Percentiles rank a stretch among this genome's conserved stretches.
Conservation (phyloP, 2,329 filamentous ascomycete genomes). For the Hymenoscyphus salicellus region DNA sequence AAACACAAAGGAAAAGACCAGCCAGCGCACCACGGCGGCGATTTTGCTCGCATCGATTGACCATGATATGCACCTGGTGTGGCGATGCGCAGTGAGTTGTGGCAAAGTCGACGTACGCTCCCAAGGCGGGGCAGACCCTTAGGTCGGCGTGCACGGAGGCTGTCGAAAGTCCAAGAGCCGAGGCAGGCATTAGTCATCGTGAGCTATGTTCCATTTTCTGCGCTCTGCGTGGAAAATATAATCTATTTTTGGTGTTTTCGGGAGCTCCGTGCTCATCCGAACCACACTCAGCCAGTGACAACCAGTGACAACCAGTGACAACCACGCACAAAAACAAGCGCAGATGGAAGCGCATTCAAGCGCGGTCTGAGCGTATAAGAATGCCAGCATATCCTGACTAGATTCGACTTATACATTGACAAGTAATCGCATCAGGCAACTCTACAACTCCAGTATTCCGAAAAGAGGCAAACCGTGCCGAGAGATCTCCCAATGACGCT, state of each 20-base stretch:
- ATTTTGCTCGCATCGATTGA: not conserved
- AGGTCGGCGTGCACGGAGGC: no score
- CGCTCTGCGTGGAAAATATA: not conserved
- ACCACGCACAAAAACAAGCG: not conserved
- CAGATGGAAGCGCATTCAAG: not conserved
- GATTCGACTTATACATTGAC: not conserved
- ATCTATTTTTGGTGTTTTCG: not conserved
- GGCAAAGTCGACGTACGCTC: not conserved
- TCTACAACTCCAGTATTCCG: not conserved
- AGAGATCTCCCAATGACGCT: slow-evolving; percentile 3
- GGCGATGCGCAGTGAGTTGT: not conserved
- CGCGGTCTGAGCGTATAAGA: slow-evolving; percentile 1
- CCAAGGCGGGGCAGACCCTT: not conserved
- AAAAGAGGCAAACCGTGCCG: not conserved
- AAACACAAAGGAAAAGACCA: not conserved
- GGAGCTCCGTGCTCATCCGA: not conserved
- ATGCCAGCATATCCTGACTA: not conserved
- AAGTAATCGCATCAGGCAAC: not conserved
- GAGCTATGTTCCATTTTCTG: not conserved
- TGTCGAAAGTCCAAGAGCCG: not conserved
- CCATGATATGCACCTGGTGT: not conserved
- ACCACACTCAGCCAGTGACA: not conserved
- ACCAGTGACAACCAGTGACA: not conserved
- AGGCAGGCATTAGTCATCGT: slow-evolving; percentile 1
- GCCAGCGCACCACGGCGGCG: not conserved